phyloP scores from a whole-genome alignment of 768 basidiomycete species.

The Naganishia randhawae region DNA sequence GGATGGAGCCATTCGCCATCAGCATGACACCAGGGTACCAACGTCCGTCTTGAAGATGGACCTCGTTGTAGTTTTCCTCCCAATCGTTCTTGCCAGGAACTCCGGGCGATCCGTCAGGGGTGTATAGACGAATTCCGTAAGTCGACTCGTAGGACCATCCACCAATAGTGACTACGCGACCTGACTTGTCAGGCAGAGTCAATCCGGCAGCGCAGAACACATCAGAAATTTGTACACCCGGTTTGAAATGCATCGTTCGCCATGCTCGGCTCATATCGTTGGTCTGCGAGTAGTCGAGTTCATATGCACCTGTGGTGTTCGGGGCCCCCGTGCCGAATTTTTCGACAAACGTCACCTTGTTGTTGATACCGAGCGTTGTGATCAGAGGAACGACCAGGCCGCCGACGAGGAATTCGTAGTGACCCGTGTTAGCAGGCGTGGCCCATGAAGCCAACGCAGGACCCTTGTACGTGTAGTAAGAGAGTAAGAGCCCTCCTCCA shows the following conservation, averaged over 20 bases:
- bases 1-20: constrained; percentile 61
- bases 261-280: constrained; percentile 57
- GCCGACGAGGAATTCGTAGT: constrained; percentile 59
- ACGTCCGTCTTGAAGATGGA: constrained; percentile 3
- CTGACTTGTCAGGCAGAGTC: constrained; percentile 70
- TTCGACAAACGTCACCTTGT: constrained; percentile 76
- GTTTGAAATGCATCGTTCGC: constrained; percentile 70
- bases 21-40: constrained; percentile 19
- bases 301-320: constrained; percentile 74
- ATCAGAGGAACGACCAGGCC: constrained; percentile 71
- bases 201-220: constrained; percentile 75
- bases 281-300: constrained; percentile 64
- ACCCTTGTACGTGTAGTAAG: constrained; percentile 50
- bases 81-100: constrained; percentile 73
- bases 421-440: constrained; percentile 62
- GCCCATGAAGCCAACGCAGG: constrained; percentile 60
- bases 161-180: constrained; percentile 53
- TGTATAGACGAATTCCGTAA: constrained; percentile 68
- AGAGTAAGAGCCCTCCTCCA: constrained; percentile 44
- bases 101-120: constrained; percentile 65
- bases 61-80: constrained; percentile 63
- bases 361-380: constrained; percentile 72
- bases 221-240: constrained; percentile 53
- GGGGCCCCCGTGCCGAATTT: constrained; percentile 64
- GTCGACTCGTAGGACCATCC: constrained; percentile 68